phyloP scores from a whole-genome alignment of 768 basidiomycete genomes.

The Naganishia randhawae region DNA sequence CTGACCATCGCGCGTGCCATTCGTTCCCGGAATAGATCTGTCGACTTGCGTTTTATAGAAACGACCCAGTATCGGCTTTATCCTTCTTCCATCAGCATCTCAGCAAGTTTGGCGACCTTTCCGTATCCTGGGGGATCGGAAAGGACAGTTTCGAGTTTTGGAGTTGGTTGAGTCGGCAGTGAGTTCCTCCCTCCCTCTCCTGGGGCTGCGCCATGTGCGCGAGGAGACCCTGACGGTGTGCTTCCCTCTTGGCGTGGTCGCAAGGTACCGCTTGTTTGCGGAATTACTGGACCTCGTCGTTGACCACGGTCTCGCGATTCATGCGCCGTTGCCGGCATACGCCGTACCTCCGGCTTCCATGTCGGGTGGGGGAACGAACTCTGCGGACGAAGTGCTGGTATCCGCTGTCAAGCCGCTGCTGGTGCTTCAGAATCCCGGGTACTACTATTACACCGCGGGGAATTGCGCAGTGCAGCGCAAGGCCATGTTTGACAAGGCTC shows the following conservation, averaged over 20 bases:
- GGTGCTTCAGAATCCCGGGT: slow-evolving; percentile 83
- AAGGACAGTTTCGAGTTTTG: slow-evolving; percentile 96
- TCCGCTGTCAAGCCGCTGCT: slow-evolving; percentile 71
- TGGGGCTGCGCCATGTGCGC: not conserved
- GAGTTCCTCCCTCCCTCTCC: slow-evolving; percentile 44
- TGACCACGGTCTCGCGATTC: slow-evolving; percentile 47
- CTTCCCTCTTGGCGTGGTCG: not conserved
- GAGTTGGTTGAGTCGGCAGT: slow-evolving; percentile 95
- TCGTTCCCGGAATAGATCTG: slow-evolving; percentile 61
- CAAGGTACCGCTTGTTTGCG: slow-evolving; percentile 79
- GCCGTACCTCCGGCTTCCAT: slow-evolving; percentile 32
- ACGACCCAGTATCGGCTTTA: slow-evolving; percentile 74
- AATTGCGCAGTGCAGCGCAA: slow-evolving; percentile 74
- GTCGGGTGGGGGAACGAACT: slow-evolving; percentile 43
- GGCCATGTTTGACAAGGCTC: slow-evolving; percentile 62
- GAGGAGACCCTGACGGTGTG: not conserved
- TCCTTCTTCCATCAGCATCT: slow-evolving; percentile 81
- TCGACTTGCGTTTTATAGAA: slow-evolving; percentile 86
- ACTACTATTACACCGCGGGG: slow-evolving; percentile 86
- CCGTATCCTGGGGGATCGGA: slow-evolving; percentile 88
- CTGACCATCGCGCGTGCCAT: not conserved
- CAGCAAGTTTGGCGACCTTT: slow-evolving; percentile 75
- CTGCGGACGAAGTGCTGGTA: slow-evolving; percentile 60
- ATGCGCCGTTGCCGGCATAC: slow-evolving; percentile 38
- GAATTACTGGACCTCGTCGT: slow-evolving; percentile 84